These are phyloP conservation scores for Tetrahymena thermophila DNA, from an alignment of 73 alveolate species.

Conservation along the genomic window DNA sequence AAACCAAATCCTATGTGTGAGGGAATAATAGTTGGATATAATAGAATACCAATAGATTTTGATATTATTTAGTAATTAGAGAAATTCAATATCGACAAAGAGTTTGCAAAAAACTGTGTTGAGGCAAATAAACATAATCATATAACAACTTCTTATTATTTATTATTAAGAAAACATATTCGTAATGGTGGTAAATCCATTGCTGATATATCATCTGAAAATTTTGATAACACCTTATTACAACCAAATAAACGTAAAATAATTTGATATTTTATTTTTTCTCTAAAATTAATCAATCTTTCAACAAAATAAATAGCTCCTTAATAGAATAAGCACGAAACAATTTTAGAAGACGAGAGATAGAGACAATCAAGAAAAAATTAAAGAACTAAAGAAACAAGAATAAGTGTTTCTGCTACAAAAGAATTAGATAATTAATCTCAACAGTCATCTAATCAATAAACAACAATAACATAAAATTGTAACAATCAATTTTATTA, in stretches of 20 bases:
- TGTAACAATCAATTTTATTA: too few species aligned
- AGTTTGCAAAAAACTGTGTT: constrained; percentile 69
- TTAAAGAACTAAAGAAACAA: not conserved
- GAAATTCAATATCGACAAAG: constrained; percentile 56
- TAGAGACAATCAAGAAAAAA: not conserved
- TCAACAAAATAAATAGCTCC: not conserved
- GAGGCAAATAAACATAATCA: constrained; percentile 89
- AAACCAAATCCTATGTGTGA: not conserved
- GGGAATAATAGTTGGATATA: constrained; percentile 77
- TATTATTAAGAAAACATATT: constrained; percentile 67
- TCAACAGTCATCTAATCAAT: not conserved
- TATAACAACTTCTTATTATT: constrained; percentile 84
- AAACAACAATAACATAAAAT: not conserved
- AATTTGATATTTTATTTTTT: not conserved
- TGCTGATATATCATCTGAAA: constrained; percentile 68
- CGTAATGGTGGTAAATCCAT: constrained; percentile 65
- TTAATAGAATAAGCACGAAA: not conserved
- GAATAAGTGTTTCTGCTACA: not conserved
- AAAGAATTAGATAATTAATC: not conserved
- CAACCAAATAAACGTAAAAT: not conserved
- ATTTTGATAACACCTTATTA: constrained; percentile 20
- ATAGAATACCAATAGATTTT: constrained; percentile 75
- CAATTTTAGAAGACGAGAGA: not conserved
- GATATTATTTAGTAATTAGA: constrained; percentile 60
- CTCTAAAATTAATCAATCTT: not conserved